phyloP scores from a whole-genome alignment of 2,329 filamentous ascomycete genomes.

The Phoma sp. region DNA sequence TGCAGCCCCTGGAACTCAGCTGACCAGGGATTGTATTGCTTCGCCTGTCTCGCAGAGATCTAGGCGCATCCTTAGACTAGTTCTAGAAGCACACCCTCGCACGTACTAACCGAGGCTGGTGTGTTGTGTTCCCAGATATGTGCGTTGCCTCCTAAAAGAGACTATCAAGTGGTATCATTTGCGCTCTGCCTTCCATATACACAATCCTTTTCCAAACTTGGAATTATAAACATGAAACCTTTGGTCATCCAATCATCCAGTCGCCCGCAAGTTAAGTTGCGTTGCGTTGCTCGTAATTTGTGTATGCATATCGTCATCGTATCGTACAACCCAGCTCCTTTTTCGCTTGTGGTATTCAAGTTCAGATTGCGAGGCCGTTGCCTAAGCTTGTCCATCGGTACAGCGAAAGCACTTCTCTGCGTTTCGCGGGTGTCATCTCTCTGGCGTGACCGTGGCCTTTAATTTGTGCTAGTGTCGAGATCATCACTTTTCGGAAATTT shows the following conservation, averaged over 20 bases:
- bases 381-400: slow-evolving; percentile 61
- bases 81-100: slow-evolving; percentile 1
- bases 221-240: slow-evolving; percentile 7
- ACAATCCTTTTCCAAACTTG: neutral
- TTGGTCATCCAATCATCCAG: slow-evolving; percentile 3
- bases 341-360: neutral
- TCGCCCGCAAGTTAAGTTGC: neutral
- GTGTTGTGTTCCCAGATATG: neutral
- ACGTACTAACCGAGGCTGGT: neutral
- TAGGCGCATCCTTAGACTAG: neutral
- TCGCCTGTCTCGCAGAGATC: neutral
- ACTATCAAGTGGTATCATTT: slow-evolving; percentile 12
- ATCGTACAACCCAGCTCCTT: slow-evolving; percentile 5
- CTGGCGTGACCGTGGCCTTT: slow-evolving; percentile 46
- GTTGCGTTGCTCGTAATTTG: slow-evolving; percentile 3
- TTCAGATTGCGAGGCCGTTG: slow-evolving; percentile 49
- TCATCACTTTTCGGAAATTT: slow-evolving; percentile 63
- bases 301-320: slow-evolving; percentile 7
- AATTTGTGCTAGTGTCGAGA: slow-evolving; percentile 50
- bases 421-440: slow-evolving; percentile 48
- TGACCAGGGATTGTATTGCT: neutral
- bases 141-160: slow-evolving; percentile 5
- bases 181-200: neutral
- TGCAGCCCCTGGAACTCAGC: neutral
- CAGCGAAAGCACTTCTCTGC: slow-evolving; percentile 59